Conservation (phyloP, 2,329 filamentous ascomycete species). For the Rutstroemia sp. region DNA sequence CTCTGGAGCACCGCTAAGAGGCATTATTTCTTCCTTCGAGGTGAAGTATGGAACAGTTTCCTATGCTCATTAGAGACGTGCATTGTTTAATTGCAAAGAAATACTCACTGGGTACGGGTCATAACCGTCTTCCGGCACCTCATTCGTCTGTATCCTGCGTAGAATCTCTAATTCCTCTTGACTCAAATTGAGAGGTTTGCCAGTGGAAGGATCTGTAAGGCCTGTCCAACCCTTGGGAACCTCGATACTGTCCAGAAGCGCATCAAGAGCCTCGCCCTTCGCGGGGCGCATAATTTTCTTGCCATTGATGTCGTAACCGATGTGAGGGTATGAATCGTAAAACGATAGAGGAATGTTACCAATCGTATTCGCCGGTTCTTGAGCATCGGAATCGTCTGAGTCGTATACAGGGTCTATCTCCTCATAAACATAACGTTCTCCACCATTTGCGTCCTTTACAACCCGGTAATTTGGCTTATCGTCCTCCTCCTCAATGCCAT, state of each 20-base stretch:
- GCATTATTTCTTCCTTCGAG: constrained; percentile 85
- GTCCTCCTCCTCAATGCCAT: constrained; percentile 32
- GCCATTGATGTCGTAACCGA: constrained; percentile 97
- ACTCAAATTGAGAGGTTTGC: constrained; percentile 82
- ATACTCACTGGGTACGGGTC: constrained; percentile 75
- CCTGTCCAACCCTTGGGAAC: constrained; percentile 97
- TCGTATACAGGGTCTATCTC: constrained; percentile 95
- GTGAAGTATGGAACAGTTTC: constrained; percentile 94
- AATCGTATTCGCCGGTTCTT: constrained; percentile 79
- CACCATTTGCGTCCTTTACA: constrained; percentile 80
- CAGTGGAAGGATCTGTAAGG: constrained; percentile 86
- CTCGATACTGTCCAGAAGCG: constrained; percentile 91
- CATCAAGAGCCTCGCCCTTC: constrained; percentile 87
- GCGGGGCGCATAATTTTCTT: constrained; percentile 97
- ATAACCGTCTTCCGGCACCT: constrained; percentile 79
- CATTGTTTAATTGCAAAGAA: neutral
- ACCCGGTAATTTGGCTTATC: constrained; percentile 44
- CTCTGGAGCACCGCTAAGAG: constrained; percentile 86
- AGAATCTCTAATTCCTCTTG: constrained; percentile 84
- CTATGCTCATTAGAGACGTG: constrained; percentile 32
- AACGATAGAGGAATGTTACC: constrained; percentile 90
- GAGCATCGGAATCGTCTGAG: constrained; percentile 85
- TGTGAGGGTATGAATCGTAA: constrained; percentile 96
- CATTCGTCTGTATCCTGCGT: constrained; percentile 80
- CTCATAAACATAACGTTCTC: constrained; percentile 81